phyloP scores from a whole-genome alignment of 2,329 filamentous ascomycete genomes.

The Aspergillus ochraceoroseus region DNA sequence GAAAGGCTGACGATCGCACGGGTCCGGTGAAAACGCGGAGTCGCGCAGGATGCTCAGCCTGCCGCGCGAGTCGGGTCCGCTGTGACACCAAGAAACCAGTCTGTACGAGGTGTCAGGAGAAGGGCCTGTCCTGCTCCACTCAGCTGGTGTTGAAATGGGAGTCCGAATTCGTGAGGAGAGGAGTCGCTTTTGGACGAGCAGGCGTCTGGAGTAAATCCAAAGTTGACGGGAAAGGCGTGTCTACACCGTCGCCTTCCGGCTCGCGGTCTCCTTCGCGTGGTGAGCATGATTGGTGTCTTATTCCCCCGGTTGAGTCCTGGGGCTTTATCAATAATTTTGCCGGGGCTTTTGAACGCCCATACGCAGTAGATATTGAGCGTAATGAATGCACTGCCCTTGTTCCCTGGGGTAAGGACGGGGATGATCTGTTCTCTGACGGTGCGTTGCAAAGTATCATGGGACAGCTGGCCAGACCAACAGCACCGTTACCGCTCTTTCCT shows the following conservation, averaged over 20 bases:
- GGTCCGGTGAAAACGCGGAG: slow-evolving; percentile 38
- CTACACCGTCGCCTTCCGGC: slow-evolving; percentile 19
- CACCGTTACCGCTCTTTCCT: slow-evolving; percentile 29
- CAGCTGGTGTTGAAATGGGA: slow-evolving; percentile 39
- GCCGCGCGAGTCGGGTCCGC: slow-evolving; percentile 40
- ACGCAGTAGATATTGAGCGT: slow-evolving; percentile 25
- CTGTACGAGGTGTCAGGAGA: slow-evolving; percentile 37
- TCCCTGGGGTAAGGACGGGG: slow-evolving; percentile 6
- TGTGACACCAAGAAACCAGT: slow-evolving; percentile 39
- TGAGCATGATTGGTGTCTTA: slow-evolving; percentile 28
- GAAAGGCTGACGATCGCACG: slow-evolving; percentile 35
- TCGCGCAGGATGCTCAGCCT: slow-evolving; percentile 41
- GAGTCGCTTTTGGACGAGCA: slow-evolving; percentile 42
- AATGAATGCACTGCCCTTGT: slow-evolving; percentile 22
- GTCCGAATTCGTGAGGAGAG: slow-evolving; percentile 40
- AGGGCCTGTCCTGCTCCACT: slow-evolving; percentile 35
- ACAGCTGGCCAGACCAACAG: slow-evolving; percentile 11
- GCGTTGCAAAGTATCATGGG: slow-evolving; percentile 1
- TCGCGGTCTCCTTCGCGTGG: slow-evolving; percentile 16
- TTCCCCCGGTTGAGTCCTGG: slow-evolving; percentile 29
- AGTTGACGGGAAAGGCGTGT: slow-evolving; percentile 17
- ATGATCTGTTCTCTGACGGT: background rate
- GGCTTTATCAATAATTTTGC: slow-evolving; percentile 33
- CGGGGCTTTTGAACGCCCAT: slow-evolving; percentile 27
- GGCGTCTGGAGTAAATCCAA: slow-evolving; percentile 40